Evolutionary conservation across 371 early-diverging fungal genomes (phyloP).

Genomic region (Cokeromyces recurvatus): DNA sequence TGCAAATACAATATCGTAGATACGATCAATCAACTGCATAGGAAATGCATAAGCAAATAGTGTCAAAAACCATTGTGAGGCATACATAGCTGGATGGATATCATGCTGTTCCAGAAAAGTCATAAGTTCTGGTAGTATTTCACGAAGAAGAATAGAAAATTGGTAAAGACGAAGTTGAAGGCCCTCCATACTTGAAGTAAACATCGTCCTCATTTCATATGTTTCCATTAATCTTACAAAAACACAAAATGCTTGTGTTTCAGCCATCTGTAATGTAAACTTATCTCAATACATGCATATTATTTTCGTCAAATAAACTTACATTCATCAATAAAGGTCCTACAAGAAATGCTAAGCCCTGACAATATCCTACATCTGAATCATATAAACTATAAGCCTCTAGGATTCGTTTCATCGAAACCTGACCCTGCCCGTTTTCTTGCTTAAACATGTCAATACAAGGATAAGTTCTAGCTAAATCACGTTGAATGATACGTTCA

Average conservation of each 20-base stretch:
- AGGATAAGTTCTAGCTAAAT: slow-evolving; percentile 91
- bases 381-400: slow-evolving; percentile 92
- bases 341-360: slow-evolving; percentile 92
- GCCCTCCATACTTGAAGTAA: slow-evolving; percentile 82
- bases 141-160: slow-evolving; percentile 74
- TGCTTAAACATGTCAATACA: slow-evolving; percentile 78
- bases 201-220: slow-evolving; percentile 83
- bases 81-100: slow-evolving; percentile 87
- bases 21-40: slow-evolving; percentile 67
- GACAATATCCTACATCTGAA: slow-evolving; percentile 92
- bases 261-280: slow-evolving; percentile 78
- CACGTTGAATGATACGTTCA: slow-evolving; percentile 86
- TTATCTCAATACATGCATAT: neutral
- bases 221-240: slow-evolving; percentile 87
- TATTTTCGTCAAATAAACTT: slow-evolving; percentile 25
- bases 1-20: slow-evolving; percentile 80
- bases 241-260: slow-evolving; percentile 88
- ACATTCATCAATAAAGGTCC: slow-evolving; percentile 89
- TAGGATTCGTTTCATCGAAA: slow-evolving; percentile 72
- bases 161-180: slow-evolving; percentile 82
- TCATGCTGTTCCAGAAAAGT: slow-evolving; percentile 69
- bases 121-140: slow-evolving; percentile 72
- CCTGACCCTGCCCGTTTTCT: slow-evolving; percentile 83
- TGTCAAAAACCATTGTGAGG: slow-evolving; percentile 91
- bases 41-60: slow-evolving; percentile 86